Percentiles rank a stretch among this genome's conserved stretches.
phyloP scores from a whole-genome alignment of 306 rosid species.

The Quercus cerris region DNA sequence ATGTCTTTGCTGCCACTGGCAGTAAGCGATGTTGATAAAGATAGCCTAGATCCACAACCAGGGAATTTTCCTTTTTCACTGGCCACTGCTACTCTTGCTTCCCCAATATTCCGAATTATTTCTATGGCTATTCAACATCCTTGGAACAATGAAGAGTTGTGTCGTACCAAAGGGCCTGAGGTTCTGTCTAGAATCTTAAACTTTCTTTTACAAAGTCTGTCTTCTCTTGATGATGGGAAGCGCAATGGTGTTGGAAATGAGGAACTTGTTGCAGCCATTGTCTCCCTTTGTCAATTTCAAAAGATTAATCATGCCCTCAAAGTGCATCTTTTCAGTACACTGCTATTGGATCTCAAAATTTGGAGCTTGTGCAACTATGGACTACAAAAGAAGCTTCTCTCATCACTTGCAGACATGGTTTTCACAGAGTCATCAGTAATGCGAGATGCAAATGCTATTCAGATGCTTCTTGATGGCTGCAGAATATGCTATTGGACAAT shows the following conservation, averaged over 20 bases:
- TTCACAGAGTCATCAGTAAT: constrained; percentile 81
- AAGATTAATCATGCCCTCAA: constrained; percentile 71
- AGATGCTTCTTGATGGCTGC: constrained; percentile 94
- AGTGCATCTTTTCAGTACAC: constrained; percentile 83
- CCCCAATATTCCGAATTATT: constrained; percentile 80
- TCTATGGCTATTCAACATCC: constrained; percentile 69
- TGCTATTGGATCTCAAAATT: constrained; percentile 81
- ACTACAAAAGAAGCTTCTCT: constrained; percentile 92
- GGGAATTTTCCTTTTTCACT: constrained; percentile 58
- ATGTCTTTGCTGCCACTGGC: constrained; percentile 92
- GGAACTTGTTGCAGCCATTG: constrained; percentile 91
- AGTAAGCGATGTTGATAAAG: constrained; percentile 60
- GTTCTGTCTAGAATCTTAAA: constrained; percentile 87
- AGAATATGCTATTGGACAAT: constrained; percentile 93
- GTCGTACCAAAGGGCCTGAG: constrained; percentile 88
- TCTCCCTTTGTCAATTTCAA: constrained; percentile 83
- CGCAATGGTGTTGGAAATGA: constrained; percentile 76
- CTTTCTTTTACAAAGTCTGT: constrained; percentile 76
- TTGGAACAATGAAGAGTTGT: constrained; percentile 85
- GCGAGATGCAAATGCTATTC: constrained; percentile 98
- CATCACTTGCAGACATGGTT: constrained; percentile 99
- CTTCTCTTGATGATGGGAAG: constrained; percentile 66
- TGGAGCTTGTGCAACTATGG: constrained; percentile 98
- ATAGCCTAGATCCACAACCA: constrained; percentile 70
- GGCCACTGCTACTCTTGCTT: constrained; percentile 81